phyloP scores from a whole-genome alignment of 2,329 filamentous ascomycete genomes.

The Pseudogymnoascus sp. region DNA sequence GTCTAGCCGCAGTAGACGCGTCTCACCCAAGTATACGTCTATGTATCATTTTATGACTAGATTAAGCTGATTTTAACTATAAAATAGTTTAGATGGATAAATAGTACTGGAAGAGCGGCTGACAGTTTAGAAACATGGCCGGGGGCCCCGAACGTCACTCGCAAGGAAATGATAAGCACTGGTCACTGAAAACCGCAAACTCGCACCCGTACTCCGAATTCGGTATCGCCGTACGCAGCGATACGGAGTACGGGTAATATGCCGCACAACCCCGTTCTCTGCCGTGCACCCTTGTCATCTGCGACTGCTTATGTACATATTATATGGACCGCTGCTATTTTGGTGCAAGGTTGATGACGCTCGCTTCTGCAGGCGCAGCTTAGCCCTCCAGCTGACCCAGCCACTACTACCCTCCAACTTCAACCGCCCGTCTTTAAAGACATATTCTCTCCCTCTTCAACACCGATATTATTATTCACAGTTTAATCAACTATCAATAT shows the following conservation, averaged over 20 bases:
- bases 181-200: neutral
- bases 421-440: neutral
- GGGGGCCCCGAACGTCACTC: neutral
- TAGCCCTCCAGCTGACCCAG: slow-evolving; percentile 7
- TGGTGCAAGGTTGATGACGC: neutral
- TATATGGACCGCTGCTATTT: neutral
- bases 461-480: neutral
- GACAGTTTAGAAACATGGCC: neutral
- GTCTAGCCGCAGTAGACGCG: neutral
- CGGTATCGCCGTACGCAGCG: neutral
- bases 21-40: neutral
- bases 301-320: neutral
- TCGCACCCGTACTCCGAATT: neutral
- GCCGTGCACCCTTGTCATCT: neutral
- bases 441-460: neutral
- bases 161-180: neutral
- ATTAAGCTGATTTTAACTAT: neutral
- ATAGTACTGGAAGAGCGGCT: neutral
- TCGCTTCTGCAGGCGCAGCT: slow-evolving; percentile 2
- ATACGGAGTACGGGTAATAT: neutral
- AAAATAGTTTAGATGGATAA: neutral
- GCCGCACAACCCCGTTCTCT: neutral
- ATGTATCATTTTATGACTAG: neutral
- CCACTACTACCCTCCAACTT: neutral
- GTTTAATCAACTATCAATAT: neutral